phyloP scores from a whole-genome alignment of 169 alveolate species.

The Plasmodium yoelii region DNA sequence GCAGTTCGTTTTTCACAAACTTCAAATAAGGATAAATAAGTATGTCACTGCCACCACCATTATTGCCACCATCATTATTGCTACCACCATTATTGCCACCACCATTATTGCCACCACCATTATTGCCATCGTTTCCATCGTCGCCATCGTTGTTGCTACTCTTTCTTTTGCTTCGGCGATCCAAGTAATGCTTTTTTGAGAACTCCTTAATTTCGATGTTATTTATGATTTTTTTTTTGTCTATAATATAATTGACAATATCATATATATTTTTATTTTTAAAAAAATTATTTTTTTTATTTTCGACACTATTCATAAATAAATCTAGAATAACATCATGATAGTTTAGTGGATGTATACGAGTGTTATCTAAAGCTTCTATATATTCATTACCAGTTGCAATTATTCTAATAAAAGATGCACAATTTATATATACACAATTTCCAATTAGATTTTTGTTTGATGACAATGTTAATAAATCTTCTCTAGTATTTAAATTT shows the following conservation, averaged over 20 bases:
- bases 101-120: too few species aligned
- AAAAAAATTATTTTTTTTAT: slow-evolving; percentile 43
- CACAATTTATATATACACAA: slow-evolving; percentile 79
- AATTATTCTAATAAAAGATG: slow-evolving; percentile 81
- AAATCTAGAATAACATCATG: slow-evolving; percentile 79
- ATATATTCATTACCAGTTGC: slow-evolving; percentile 39
- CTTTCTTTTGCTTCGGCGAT: too few species aligned
- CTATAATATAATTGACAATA: slow-evolving; percentile 41
- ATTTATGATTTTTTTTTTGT: slow-evolving; percentile 34
- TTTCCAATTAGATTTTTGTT: slow-evolving; percentile 77
- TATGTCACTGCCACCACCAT: too few species aligned
- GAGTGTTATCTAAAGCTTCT: slow-evolving; percentile 82
- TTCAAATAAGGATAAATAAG: slow-evolving; percentile 83
- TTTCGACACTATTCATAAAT: slow-evolving; percentile 83
- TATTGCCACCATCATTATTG: too few species aligned
- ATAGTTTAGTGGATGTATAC: slow-evolving; percentile 86
- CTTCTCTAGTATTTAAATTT: slow-evolving; percentile 59
- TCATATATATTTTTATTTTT: slow-evolving; percentile 40
- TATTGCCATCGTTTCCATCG: too few species aligned
- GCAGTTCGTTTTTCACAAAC: slow-evolving; percentile 81
- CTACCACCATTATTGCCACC: too few species aligned
- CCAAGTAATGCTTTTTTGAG: slow-evolving; percentile 61
- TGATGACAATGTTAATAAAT: slow-evolving; percentile 27
- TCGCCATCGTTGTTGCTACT: too few species aligned
- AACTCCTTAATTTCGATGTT: slow-evolving; percentile 48